Percentiles rank a stretch among this genome's conserved stretches.
These are phyloP conservation scores for Beauveria medogensis DNA, from an alignment of 2,329 filamentous ascomycete genomes.

Conservation along the genomic window DNA sequence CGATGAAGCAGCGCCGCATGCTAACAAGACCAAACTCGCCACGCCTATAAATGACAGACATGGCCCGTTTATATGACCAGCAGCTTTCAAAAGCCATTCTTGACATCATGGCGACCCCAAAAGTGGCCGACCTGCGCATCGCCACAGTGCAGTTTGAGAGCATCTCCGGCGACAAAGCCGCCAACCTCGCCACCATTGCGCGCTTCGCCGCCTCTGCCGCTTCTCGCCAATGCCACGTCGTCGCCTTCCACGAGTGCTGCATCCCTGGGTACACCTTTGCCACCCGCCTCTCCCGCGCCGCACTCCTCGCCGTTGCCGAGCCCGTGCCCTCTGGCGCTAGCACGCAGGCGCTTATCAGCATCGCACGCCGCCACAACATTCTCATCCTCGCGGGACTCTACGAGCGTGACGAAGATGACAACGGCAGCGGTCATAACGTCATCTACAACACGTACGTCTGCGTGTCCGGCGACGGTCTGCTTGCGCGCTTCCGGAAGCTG, in stretches of 20 bases:
- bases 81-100: not conserved
- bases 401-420: slow-evolving; percentile 8
- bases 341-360: slow-evolving; percentile 1
- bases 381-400: slow-evolving; percentile 12
- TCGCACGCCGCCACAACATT: not conserved
- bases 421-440: not conserved
- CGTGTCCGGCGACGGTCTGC: slow-evolving; percentile 9
- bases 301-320: slow-evolving; percentile 10
- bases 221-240: not conserved
- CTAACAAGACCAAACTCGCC: not conserved
- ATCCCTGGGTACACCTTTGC: slow-evolving; percentile 14
- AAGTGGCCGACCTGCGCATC: slow-evolving; percentile 5
- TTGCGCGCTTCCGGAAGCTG: slow-evolving; percentile 15
- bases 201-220: slow-evolving; percentile 8
- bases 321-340: slow-evolving; percentile 2
- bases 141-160: slow-evolving; percentile 13
- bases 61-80: not conserved
- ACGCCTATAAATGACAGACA: not conserved
- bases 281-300: not conserved
- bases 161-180: slow-evolving; percentile 11
- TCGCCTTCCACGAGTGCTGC: slow-evolving; percentile 14
- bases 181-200: slow-evolving; percentile 10
- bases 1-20: not conserved
- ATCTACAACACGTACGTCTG: slow-evolving; percentile 17
- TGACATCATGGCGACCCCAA: not conserved